Evolutionary conservation across 2,329 filamentous ascomycete genomes (phyloP), one percentile per base, ranked within the genome.

Genomic region (Drechslerella dactyloides): DNA sequence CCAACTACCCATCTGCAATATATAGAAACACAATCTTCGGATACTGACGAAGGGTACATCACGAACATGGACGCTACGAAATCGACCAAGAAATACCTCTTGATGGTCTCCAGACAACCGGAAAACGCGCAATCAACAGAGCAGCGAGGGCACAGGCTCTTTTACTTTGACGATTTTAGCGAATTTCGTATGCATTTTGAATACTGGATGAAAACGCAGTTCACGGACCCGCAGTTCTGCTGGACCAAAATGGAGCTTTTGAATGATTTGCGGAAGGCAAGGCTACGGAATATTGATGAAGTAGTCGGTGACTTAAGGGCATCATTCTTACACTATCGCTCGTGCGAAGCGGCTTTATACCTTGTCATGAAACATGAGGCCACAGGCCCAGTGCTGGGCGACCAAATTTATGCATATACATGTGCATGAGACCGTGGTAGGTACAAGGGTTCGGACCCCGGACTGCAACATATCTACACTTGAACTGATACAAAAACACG

Each of bases 271-370:
- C 37, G n/a, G 19, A 24, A 21, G 1, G 53, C 59, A 4, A 50
- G 48, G n/a, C 17, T 70, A 11, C 15, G 7, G 3, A 27, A 21
- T 30, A 30, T 56, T 8, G 59, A 59, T 5, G 59, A 59, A 15
- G 54, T 70, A 21, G 35, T 64, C 4, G 37, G 54, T 42, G 66
- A 70, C 35, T 55, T 70, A 21, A 54, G 59, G 1, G 58, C 53
- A 19, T 70, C 66, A 1, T 70, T 70, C 27, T 54, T 30, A 1
- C 59, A 63, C 53, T 70, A 70, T 15, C 33, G 66, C 17, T 70
- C 66, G 11, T 50, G 23, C 11, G 59, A 55, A 8, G 66, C 59
- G 2, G 58, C 66, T n/a, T 52, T 70, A 21, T 70, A 56, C 55
- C 59, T 70, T 54, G 58, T 59, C 1, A 54, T 35, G 46, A 63